Percentiles rank a stretch among this genome's conserved stretches.
Evolutionary conservation across 148 eudicot species (phyloP).

Genomic region (Drosera capensis): DNA sequence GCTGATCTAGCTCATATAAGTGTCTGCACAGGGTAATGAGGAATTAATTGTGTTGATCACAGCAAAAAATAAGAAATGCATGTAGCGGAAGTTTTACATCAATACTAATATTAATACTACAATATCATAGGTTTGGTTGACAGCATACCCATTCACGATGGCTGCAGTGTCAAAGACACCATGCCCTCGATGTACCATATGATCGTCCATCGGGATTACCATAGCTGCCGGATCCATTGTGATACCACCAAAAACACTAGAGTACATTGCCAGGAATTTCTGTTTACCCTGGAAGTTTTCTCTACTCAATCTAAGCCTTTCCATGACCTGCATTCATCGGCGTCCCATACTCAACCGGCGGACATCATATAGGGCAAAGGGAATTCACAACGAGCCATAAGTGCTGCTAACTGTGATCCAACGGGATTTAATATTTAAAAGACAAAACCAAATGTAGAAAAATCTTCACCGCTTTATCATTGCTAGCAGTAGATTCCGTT

Average conservation of each 20-base stretch:
- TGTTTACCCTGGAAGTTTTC: conserved; percentile 36
- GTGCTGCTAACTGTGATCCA: no score
- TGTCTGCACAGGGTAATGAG: conserved; percentile 29
- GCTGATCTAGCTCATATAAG: conserved; percentile 81
- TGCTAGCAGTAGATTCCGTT: no score
- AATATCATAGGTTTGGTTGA: not conserved
- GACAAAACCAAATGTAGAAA: no score
- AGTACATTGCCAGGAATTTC: conserved; percentile 65
- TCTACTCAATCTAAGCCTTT: conserved; percentile 31
- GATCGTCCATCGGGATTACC: conserved; percentile 89
- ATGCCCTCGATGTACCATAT: conserved; percentile 96
- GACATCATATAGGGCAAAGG: no score
- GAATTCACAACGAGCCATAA: no score
- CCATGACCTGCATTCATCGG: conserved; percentile 34
- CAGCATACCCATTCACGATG: conserved; percentile 46
- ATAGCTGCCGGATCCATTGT: conserved; percentile 63
- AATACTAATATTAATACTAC: not conserved
- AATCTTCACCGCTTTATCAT: no score
- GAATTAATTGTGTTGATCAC: not conserved
- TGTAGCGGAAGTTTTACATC: not conserved
- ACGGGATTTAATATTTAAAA: no score
- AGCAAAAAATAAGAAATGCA: not conserved
- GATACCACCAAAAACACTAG: conserved; percentile 75
- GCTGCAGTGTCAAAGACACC: conserved; percentile 82
- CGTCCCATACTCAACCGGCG: no score